These are phyloP conservation scores for Moricandia moricandioides DNA, from an alignment of 345 rosid species.

Conservation along the genomic window DNA sequence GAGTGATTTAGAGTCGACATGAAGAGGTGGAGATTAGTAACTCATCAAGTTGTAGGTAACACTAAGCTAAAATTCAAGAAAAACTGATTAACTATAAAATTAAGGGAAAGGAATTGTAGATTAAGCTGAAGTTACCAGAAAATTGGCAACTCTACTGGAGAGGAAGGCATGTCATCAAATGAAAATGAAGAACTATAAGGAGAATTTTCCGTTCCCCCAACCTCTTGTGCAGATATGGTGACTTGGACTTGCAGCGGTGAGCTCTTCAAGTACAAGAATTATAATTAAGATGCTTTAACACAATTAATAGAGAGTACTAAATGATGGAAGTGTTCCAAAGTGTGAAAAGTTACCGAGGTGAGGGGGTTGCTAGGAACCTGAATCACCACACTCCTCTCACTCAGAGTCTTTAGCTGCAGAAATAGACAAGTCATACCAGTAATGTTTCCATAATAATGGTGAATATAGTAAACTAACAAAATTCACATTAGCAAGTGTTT, in stretches of 20 bases:
- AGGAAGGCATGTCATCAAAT: constrained; percentile 61
- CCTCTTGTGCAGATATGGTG: constrained; percentile 79
- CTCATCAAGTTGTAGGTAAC: constrained; percentile 1
- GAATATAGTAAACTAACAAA: background rate
- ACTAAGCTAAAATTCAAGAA: constrained; percentile 5
- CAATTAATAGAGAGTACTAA: background rate
- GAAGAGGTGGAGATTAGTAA: background rate
- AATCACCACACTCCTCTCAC: constrained; percentile 60
- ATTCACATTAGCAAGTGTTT: background rate
- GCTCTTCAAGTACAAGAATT: constrained; percentile 45
- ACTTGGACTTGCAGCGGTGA: constrained; percentile 60
- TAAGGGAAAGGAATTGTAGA: constrained; percentile 14
- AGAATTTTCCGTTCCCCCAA: constrained; percentile 79
- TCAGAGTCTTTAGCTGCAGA: background rate
- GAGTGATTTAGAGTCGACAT: constrained; percentile 17
- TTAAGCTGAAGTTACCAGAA: constrained; percentile 61
- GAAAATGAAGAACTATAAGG: constrained; percentile 65
- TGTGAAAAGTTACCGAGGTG: constrained; percentile 45
- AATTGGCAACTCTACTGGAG: constrained; percentile 60
- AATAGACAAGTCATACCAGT: constrained; percentile 23
- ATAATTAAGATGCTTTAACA: constrained; percentile 16
- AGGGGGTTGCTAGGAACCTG: constrained; percentile 62
- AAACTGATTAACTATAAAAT: background rate
- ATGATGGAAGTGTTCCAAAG: constrained; percentile 30
- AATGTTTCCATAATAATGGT: background rate